These are phyloP conservation scores for Tuber borchii DNA, from an alignment of 495 filamentous ascomycete genomes.

Conservation along the genomic window DNA sequence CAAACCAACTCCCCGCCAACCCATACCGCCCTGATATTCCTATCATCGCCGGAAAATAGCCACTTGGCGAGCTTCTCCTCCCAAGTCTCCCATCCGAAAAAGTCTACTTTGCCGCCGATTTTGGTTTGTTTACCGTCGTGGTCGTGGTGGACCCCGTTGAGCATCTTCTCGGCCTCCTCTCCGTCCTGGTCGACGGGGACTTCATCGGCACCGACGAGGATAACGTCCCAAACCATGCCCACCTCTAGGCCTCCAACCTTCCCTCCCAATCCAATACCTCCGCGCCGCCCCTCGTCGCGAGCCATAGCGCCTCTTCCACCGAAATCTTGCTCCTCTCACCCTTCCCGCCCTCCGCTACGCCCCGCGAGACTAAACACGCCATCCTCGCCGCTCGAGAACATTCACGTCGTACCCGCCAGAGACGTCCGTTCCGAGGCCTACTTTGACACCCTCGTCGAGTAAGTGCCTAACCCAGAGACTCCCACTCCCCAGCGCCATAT, in stretches of 20 bases:
- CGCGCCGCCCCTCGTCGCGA: constrained; percentile 77
- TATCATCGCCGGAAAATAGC: constrained; percentile 80
- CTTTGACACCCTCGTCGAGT: constrained; percentile 64
- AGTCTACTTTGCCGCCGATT: constrained; percentile 52
- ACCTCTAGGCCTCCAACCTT: constrained; percentile 70
- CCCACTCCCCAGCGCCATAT: constrained; percentile 70
- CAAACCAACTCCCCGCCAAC: constrained; percentile 73
- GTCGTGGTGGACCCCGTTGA: neutral
- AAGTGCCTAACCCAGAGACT: constrained; percentile 63
- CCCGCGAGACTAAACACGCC: constrained; percentile 65
- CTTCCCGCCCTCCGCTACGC: constrained; percentile 53
- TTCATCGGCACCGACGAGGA: constrained; percentile 59
- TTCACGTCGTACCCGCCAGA: constrained; percentile 74
- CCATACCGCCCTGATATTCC: constrained; percentile 75
- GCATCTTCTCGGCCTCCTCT: neutral
- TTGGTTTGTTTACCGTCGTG: neutral
- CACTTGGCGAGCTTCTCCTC: constrained; percentile 75
- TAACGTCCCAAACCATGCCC: constrained; percentile 87
- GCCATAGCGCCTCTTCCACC: constrained; percentile 80
- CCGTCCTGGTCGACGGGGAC: constrained; percentile 38
- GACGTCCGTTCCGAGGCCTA: constrained; percentile 86
- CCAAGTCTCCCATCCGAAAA: constrained; percentile 82
- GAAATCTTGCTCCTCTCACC: constrained; percentile 53
- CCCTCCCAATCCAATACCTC: constrained; percentile 60
- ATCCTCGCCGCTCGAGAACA: constrained; percentile 74